These are phyloP conservation scores for Pichia sporocuriosa DNA, from an alignment of 805 yeast genomes.

Conservation along the genomic window DNA sequence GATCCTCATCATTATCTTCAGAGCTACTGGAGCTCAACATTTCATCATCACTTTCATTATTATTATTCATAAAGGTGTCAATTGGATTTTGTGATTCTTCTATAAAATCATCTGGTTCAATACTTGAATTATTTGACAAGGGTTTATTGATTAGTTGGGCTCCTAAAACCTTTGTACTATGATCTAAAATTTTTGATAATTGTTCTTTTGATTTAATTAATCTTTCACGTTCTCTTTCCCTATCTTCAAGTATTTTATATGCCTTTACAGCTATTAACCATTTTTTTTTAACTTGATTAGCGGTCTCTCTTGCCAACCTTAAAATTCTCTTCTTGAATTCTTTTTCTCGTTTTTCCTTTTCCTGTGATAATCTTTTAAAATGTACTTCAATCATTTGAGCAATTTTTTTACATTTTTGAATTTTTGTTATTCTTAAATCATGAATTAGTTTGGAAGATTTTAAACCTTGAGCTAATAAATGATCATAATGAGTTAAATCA, in stretches of 20 bases:
- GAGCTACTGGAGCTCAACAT: constrained; percentile 2
- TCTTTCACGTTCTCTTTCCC: constrained; percentile 73
- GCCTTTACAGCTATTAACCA: constrained; percentile 90
- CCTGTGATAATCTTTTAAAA: constrained; percentile 80
- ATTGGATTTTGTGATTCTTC: too few relatives aligned
- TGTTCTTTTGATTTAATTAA: constrained; percentile 81
- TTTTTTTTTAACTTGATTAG: constrained; percentile 77
- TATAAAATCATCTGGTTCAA: constrained; percentile 13
- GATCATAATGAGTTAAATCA: constrained; percentile 57
- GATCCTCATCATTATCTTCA: constrained; percentile 20
- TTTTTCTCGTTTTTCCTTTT: constrained; percentile 72
- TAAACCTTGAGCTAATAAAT: constrained; percentile 68
- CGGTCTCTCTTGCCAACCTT: constrained; percentile 72
- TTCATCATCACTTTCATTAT: constrained; percentile 17
- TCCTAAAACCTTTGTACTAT: constrained; percentile 82
- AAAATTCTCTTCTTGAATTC: constrained; percentile 67
- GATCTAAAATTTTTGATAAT: constrained; percentile 79
- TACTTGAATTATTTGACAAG: constrained; percentile 12
- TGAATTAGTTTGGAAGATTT: constrained; percentile 63
- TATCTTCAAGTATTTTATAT: constrained; percentile 61
- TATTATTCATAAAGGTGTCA: too few relatives aligned
- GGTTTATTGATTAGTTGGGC: constrained; percentile 58
- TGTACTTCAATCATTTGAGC: constrained; percentile 81
- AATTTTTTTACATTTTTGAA: constrained; percentile 61
- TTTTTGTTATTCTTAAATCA: constrained; percentile 56